phyloP scores from a whole-genome alignment of 768 basidiomycete species.

The Phylloporus sp. region DNA sequence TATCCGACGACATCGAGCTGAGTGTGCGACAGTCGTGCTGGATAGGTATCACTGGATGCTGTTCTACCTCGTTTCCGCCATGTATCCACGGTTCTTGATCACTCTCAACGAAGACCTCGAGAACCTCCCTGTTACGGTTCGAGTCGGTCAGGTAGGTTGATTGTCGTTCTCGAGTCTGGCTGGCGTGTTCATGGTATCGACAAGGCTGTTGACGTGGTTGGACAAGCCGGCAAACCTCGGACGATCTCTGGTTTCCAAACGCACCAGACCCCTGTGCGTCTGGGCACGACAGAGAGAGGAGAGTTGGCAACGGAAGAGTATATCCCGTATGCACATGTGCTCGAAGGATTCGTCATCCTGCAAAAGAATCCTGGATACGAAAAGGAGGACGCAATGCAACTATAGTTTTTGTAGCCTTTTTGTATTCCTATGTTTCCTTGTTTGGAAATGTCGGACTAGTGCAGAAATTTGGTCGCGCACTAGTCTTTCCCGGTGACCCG shows the following conservation, averaged over 20 bases:
- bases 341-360: conserved; percentile 90
- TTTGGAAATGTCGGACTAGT: neutral
- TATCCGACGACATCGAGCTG: neutral
- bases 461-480: neutral
- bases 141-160: conserved; percentile 76
- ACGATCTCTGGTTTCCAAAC: conserved; percentile 99
- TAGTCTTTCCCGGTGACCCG: neutral
- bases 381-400: conserved; percentile 80
- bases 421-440: conserved; percentile 6
- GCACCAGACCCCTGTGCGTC: conserved; percentile 90
- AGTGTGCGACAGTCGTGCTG: conserved; percentile 64
- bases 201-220: conserved; percentile 93
- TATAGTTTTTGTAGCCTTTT: conserved; percentile 35
- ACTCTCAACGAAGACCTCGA: conserved; percentile 91
- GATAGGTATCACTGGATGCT: conserved; percentile 99
- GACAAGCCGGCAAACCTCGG: conserved; percentile 94
- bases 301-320: conserved; percentile 97
- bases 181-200: conserved; percentile 1
- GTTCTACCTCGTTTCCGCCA: conserved; percentile 90
- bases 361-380: conserved; percentile 91
- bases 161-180: neutral
- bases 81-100: conserved; percentile 98
- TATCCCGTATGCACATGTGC: conserved; percentile 82
- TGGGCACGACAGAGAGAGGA: conserved; percentile 91
- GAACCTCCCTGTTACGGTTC: conserved; percentile 81